These are phyloP conservation scores for Tetrastigma voinierianum DNA, from an alignment of 164 flowering plant species.

Conservation along the genomic window DNA sequence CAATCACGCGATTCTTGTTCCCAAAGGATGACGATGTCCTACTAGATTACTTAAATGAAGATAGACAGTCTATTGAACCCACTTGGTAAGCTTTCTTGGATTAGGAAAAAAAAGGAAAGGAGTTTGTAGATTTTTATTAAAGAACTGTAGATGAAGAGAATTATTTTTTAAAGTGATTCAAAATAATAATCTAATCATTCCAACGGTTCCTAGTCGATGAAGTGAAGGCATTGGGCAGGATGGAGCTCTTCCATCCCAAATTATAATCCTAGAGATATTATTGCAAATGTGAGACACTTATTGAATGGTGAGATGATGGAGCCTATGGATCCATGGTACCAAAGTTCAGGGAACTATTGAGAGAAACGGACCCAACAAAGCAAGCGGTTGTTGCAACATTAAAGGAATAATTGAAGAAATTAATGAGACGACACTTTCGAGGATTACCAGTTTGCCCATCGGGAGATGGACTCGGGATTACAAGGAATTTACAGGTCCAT, in stretches of 20 bases:
- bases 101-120: no score
- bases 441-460: constrained; percentile 76
- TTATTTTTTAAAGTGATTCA: constrained; percentile 27
- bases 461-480: constrained; percentile 91
- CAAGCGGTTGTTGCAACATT: constrained; percentile 58
- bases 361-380: constrained; percentile 57
- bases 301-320: constrained; percentile 68
- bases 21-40: no score
- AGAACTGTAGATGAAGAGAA: no score
- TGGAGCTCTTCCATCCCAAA: constrained; percentile 94
- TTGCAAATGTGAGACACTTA: no score
- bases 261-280: constrained; percentile 85
- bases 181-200: constrained; percentile 86
- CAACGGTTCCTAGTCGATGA: constrained; percentile 81
- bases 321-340: constrained; percentile 98
- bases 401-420: constrained; percentile 73
- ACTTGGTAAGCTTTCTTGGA: no score
- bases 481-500: constrained; percentile 66
- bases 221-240: constrained; percentile 99
- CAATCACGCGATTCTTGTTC: no score
- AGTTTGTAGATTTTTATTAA: no score
- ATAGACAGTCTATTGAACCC: no score
- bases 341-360: constrained; percentile 78
- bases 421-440: constrained; percentile 65
- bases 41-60: no score